Conservation (phyloP, 129 eudicot species). For the Cynara cardunculus region DNA sequence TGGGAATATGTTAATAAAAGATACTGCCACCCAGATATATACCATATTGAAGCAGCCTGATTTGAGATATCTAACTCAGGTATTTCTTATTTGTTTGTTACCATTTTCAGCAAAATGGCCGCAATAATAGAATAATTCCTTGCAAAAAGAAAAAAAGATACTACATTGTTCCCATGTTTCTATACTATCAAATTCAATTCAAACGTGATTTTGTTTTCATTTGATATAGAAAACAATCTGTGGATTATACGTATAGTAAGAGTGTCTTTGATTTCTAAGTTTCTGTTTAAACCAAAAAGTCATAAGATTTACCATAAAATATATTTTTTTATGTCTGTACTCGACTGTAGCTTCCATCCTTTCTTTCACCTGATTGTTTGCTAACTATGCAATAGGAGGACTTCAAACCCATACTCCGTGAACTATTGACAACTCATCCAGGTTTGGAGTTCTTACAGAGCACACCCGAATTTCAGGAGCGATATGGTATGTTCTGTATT, state of each 20-base stretch:
- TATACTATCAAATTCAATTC: background rate
- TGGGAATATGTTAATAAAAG: slow-evolving; percentile 77
- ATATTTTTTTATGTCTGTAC: background rate
- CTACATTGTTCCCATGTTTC: background rate
- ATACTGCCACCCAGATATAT: slow-evolving; percentile 66
- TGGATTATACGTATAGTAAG: background rate
- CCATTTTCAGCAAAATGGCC: background rate
- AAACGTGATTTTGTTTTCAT: background rate
- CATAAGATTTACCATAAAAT: background rate
- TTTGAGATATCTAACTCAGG: slow-evolving; percentile 66
- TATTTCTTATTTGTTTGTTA: slow-evolving; percentile 7
- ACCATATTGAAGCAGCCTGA: slow-evolving; percentile 80
- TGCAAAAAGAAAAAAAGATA: background rate
- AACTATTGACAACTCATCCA: slow-evolving; percentile 86
- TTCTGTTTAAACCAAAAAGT: background rate
- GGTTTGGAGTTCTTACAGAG: slow-evolving; percentile 89
- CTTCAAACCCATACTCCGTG: slow-evolving; percentile 87
- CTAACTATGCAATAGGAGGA: slow-evolving; percentile 55
- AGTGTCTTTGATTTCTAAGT: background rate
- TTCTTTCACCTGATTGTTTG: background rate
- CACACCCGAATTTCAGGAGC: slow-evolving; percentile 96
- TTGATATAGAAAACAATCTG: background rate
- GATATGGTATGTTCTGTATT: slow-evolving; percentile 60
- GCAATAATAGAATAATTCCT: background rate
- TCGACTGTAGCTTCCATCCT: background rate